A percentile compares a stretch with the other conserved stretches of the same genome.
Evolutionary conservation across 345 rosid species (phyloP).

Genomic region (Gossypium anomalum): DNA sequence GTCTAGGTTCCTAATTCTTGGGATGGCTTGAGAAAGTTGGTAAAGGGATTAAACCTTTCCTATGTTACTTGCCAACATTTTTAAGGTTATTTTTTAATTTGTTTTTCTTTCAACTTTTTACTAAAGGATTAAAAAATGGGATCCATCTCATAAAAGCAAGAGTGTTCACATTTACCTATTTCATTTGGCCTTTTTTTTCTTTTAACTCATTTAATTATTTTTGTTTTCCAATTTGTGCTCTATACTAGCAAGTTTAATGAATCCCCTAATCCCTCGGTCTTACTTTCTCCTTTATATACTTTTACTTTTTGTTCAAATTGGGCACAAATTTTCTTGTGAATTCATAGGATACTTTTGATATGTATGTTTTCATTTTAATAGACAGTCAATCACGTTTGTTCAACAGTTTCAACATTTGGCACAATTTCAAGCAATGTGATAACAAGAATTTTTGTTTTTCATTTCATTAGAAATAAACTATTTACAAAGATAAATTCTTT

Average conservation of each 20-base stretch:
- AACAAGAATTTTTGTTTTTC: too few species aligned
- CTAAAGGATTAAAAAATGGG: constrained; percentile 53
- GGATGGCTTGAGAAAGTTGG: constrained; percentile 92
- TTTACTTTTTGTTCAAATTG: not conserved
- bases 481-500: too few species aligned
- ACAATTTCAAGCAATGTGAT: too few species aligned
- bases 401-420: not conserved
- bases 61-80: not conserved
- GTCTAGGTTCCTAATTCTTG: constrained; percentile 90
- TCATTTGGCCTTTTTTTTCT: not conserved
- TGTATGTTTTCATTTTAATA: not conserved
- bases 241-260: not conserved
- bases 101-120: not conserved
- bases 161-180: not conserved
- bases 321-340: not conserved
- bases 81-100: constrained; percentile 9
- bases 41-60: constrained; percentile 25
- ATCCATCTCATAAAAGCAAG: constrained; percentile 73
- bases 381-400: too few species aligned
- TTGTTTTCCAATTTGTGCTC: not conserved
- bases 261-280: not conserved
- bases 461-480: too few species aligned
- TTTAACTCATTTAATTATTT: not conserved
- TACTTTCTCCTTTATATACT: not conserved
- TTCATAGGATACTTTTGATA: not conserved